Evolutionary conservation across 192 early-diverging fungal genomes (phyloP), one percentile per base, ranked within the genome.

Genomic region (Allomyces javanicus): DNA sequence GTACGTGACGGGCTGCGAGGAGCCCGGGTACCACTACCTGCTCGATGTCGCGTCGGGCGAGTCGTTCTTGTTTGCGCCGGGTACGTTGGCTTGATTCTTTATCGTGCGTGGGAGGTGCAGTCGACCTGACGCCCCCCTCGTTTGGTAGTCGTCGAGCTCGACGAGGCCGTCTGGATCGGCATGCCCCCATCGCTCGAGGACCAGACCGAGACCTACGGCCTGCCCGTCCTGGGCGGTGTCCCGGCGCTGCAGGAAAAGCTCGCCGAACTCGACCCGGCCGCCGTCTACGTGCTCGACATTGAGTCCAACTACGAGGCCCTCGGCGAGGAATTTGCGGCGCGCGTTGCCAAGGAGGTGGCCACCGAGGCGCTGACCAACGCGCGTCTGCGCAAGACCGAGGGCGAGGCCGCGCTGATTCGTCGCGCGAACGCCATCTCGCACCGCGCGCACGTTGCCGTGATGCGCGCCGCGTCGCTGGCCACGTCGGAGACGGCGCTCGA

Each of bases 161-260:
- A 83, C 64, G 79, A 88, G 70, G 85, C 84, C 11, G 75, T 96
- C 67, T 96, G 93, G 93, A 81, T 85, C 69, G 93, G 93, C 64
- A 75, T 79, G 24, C 78, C 78, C 24, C 78, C 74, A 14, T 76
- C 86, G 50, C 70, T 79, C 0, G 72, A 77, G 10, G 76, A 82
- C 19, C 73, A 86, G 63, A 70, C 79, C 65, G 61, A 26, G 1
- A 72, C 73, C 3, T 89, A 89, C 69, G 85, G 85, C 17, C 12
- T 58, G 9, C 17, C 12, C 21, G 50, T 58, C 17, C 50, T 58
- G 9, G 23, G 27, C 65, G 24, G 11, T 44, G 45, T 44, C 66
- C 17, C 44, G 33, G 21, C 23, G 6, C 4, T 65, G 33, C 25
- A 22, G 65, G 22, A 17, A 0, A 62, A 55, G 17, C 22, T 75